Conservation (phyloP, 495 filamentous ascomycete species). For the Hypoxylon rickii region DNA sequence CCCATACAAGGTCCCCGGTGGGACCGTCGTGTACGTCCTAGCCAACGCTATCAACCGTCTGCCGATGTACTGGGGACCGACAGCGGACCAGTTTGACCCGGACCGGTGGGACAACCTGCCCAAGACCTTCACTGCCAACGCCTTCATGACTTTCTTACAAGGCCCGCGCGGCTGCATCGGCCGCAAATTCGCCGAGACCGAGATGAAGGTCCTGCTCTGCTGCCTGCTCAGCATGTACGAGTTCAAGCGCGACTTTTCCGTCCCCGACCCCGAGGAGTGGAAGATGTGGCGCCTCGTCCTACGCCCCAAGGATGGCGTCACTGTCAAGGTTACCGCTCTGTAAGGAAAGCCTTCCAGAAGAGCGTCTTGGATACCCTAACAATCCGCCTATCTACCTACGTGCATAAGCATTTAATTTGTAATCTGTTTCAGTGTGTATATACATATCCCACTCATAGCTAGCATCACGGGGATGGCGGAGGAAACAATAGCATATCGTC, state of each 20-base stretch:
- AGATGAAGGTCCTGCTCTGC: conserved; percentile 48
- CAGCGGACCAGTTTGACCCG: conserved; percentile 43
- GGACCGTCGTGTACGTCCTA: conserved; percentile 42
- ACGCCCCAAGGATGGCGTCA: conserved; percentile 54
- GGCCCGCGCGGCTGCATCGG: conserved; percentile 47
- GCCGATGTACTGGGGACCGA: conserved; percentile 43
- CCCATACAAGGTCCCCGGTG: conserved; percentile 34
- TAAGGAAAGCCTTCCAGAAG: conserved; percentile 1
- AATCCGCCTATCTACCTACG: too few species aligned
- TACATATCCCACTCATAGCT: not conserved
- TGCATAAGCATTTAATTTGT: conserved; percentile 4
- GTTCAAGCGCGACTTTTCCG: conserved; percentile 42
- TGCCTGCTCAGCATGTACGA: conserved; percentile 42
- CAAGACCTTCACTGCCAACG: conserved; percentile 37
- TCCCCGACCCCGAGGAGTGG: conserved; percentile 53
- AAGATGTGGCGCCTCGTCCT: conserved; percentile 61
- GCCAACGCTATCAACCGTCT: conserved; percentile 48
- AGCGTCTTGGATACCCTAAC: too few species aligned
- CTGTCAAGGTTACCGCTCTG: conserved; percentile 44
- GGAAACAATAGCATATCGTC: too few species aligned
- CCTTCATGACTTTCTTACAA: conserved; percentile 47
- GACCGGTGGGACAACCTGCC: conserved; percentile 46
- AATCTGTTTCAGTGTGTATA: conserved; percentile 5
- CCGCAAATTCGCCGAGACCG: conserved; percentile 46
- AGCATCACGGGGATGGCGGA: conserved; percentile 5